Percentiles rank a stretch among this genome's conserved stretches.
These are phyloP conservation scores for Holtermannia corniformis DNA, from an alignment of 768 basidiomycete species.

Conservation along the genomic window DNA sequence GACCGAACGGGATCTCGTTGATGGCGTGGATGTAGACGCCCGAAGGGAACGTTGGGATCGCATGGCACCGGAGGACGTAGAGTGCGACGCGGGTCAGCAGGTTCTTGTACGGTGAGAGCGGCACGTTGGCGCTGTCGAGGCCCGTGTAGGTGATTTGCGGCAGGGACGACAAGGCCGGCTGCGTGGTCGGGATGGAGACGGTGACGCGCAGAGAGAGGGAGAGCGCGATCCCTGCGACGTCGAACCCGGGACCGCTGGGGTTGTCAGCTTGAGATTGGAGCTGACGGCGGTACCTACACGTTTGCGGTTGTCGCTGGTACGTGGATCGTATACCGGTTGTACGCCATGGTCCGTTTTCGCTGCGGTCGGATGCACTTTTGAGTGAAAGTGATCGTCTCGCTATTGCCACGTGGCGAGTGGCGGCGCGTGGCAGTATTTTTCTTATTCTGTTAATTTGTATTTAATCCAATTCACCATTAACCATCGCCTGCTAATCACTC, in stretches of 20 bases:
- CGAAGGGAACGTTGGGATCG: constrained; percentile 63
- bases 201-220: constrained; percentile 71
- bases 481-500: too few species aligned
- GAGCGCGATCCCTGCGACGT: constrained; percentile 96
- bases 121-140: constrained; percentile 82
- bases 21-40: constrained; percentile 63
- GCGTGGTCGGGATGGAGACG: constrained; percentile 47
- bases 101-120: constrained; percentile 91
- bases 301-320: constrained; percentile 98
- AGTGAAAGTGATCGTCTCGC: neutral
- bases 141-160: constrained; percentile 71
- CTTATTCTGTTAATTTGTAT: too few species aligned
- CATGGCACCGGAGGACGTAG: constrained; percentile 89
- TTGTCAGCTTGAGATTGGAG: neutral
- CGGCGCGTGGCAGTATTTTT: too few species aligned
- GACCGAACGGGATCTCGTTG: constrained; percentile 96
- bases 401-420: too few species aligned
- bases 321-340: constrained; percentile 52
- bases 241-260: constrained; percentile 75
- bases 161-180: constrained; percentile 33
- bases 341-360: constrained; percentile 12
- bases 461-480: too few species aligned
- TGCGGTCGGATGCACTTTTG: too few species aligned
- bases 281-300: constrained; percentile 45
- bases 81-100: constrained; percentile 93